Evolutionary conservation across 1,139 yeast species (phyloP), one percentile per base, ranked within the genome.

Genomic region (Suhomyces panamericanus): DNA sequence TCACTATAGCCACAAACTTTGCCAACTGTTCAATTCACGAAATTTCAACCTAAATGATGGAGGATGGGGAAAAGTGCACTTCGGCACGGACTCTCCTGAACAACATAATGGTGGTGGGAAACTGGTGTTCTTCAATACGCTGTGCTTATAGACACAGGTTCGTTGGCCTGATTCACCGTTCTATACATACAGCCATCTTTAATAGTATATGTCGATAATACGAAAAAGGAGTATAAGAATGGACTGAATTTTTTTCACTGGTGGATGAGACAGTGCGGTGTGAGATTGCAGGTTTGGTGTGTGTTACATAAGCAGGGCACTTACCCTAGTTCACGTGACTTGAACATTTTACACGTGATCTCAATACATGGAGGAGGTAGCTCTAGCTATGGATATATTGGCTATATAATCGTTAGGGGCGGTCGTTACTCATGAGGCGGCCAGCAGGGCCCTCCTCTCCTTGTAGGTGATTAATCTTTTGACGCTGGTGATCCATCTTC

Each of bases 401-500:
- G 12, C 36, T 24, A 34, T 22, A 12, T 6, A n/a, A 8, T 34
- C 36, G 26, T 34, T 14, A 32, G 27, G n/a, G 27, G 27, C 13
- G 30, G 11, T 26, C 11, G 24, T 20, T 20, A 20, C 24, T 34
- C 27, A 9, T 13, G 38, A 27, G 24, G 13, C 6, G 13, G 16
- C 13, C 26, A 13, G 17, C 8, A 33, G 28, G 29, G 32, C 36
- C 11, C 17, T 20, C 35, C 30, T 59, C 55, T 83, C 85, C 32
- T 66, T 61, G 49, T 76, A 80, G 0, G 87, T 83, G 16, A 89
- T 77, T 35, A 88, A 59, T 45, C 96, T 67, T 62, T 89, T 89
- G 11, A 87, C 64, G 2, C 83, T 82, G 10, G 87, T 79, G 35
- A 88, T 78, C 96, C 96, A 89, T 42, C 80, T 70, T 49, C 96